phyloP scores from a whole-genome alignment of 2,329 filamentous ascomycete species.

The Pseudogymnoascus sp. region DNA sequence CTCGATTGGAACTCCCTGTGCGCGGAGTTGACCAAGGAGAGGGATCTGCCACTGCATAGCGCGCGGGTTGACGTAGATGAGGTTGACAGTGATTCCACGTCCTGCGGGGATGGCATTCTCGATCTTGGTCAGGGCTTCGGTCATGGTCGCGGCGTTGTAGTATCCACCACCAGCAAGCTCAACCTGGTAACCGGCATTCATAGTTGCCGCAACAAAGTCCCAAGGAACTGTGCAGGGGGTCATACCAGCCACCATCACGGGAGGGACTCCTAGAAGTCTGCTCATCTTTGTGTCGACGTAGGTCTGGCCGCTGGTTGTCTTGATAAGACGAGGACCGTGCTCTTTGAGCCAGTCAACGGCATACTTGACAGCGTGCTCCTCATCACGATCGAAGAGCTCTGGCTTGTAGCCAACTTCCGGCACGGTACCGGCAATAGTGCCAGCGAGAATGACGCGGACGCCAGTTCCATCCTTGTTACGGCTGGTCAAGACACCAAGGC shows the following conservation, averaged over 20 bases:
- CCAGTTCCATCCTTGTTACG: conserved; percentile 98
- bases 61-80: conserved; percentile 85
- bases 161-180: conserved; percentile 87
- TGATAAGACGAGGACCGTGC: conserved; percentile 85
- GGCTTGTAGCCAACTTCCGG: conserved; percentile 94
- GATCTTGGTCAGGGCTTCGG: conserved; percentile 73
- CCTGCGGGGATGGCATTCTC: conserved; percentile 77
- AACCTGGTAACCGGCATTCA: conserved; percentile 92
- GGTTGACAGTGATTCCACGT: conserved; percentile 79
- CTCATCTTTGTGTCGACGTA: conserved; percentile 98
- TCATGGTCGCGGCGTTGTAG: conserved; percentile 77
- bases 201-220: conserved; percentile 87
- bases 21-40: conserved; percentile 68
- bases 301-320: conserved; percentile 79
- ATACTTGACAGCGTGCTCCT: conserved; percentile 89
- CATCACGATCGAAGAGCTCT: conserved; percentile 93
- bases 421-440: conserved; percentile 84
- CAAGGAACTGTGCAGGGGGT: conserved; percentile 82
- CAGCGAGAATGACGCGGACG: conserved; percentile 90
- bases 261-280: conserved; percentile 73
- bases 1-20: conserved; percentile 84
- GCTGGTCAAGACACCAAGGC: conserved; percentile 90
- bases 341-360: conserved; percentile 97
- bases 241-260: conserved; percentile 89
- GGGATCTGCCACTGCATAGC: conserved; percentile 93